phyloP scores from a whole-genome alignment of 805 yeast species.

The Hagleromyces aurorensis region DNA sequence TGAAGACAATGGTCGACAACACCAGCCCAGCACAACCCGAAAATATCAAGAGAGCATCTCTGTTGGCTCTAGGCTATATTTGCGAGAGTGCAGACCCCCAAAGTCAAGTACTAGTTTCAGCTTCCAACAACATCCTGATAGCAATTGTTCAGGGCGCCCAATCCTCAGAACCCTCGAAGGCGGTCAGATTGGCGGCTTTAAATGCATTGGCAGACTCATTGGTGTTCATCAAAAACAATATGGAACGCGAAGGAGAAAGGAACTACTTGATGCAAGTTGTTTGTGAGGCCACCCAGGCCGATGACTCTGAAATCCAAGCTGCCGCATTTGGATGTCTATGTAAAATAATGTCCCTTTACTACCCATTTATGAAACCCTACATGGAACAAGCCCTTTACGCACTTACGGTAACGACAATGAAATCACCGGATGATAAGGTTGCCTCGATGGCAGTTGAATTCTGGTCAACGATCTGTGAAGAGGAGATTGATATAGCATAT shows the following conservation, averaged over 20 bases:
- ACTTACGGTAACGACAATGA: conserved; percentile 87
- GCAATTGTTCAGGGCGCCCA: conserved; percentile 97
- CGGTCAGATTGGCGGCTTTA: conserved; percentile 82
- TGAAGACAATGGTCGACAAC: conserved; percentile 75
- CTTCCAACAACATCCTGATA: conserved; percentile 85
- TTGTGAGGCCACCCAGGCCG: conserved; percentile 96
- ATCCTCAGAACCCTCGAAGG: conserved; percentile 60
- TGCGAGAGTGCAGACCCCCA: conserved; percentile 89
- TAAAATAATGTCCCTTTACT: conserved; percentile 82
- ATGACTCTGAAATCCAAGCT: conserved; percentile 74
- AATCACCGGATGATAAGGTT: conserved; percentile 61
- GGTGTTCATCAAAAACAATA: conserved; percentile 80
- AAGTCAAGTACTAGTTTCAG: conserved; percentile 62
- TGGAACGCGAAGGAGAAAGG: conserved; percentile 89
- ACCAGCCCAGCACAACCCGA: conserved; percentile 74
- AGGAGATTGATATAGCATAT: conserved; percentile 72
- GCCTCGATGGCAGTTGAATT: conserved; percentile 98
- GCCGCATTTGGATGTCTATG: conserved; percentile 95
- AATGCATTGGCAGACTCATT: conserved; percentile 87
- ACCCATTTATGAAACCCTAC: conserved; percentile 82
- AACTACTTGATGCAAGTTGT: conserved; percentile 98
- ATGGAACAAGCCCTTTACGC: conserved; percentile 96
- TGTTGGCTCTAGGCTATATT: conserved; percentile 87
- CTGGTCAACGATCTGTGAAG: conserved; percentile 99
- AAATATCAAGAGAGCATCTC: conserved; percentile 76